Base-by-base conservation (phyloP, 306 rosid species). In the Nissolia schottii region DNA sequence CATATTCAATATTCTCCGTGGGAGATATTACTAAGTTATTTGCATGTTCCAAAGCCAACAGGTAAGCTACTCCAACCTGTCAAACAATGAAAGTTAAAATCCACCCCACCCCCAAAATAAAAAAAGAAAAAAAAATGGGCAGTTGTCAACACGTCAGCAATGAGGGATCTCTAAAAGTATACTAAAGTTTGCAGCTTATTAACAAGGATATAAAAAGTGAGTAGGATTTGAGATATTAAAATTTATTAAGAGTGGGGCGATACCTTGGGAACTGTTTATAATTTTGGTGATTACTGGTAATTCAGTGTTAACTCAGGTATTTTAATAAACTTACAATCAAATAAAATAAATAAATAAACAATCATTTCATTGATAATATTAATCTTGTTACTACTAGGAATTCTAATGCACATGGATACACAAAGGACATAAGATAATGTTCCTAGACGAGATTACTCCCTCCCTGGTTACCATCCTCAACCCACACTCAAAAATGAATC, bases 1-100 rank as follows among this genome's bases (percentile, higher is more conserved):
- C 97, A 81, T 91, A 94, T 80, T 94, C 98, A 68, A 94, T 91
- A 83, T 89, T 91, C 76, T 91, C 95, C 16, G 67, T 70, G 19
- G 91, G 90, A 79, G 97, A 80, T 73, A 89, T 80, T 45, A 3
- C 60, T 65, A 94, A 61, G 76, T 79, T 68, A 78, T 94, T 94
- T 75, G 98, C 91, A 67, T 77, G 81, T 85, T 91, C 92, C 76
- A 94, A 77, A 40, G 98, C 98, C 92, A 94, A 56, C 70, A 94
- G 84, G 85, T 89, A 94, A 80, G 98, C 96, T 71, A 94, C 79
- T 69, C 98, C 98, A 59, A 89, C 92, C 98, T 94, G 95, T 61
- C 75, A 81, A 65, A 77, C 35, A 58, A 49, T 49, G 40, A 65
- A 71, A 71, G 71, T 71, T 57, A 67, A 67, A 62, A 46, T 66